Conservation (phyloP, 495 filamentous ascomycete species). For the Sporormia fimetaria region DNA sequence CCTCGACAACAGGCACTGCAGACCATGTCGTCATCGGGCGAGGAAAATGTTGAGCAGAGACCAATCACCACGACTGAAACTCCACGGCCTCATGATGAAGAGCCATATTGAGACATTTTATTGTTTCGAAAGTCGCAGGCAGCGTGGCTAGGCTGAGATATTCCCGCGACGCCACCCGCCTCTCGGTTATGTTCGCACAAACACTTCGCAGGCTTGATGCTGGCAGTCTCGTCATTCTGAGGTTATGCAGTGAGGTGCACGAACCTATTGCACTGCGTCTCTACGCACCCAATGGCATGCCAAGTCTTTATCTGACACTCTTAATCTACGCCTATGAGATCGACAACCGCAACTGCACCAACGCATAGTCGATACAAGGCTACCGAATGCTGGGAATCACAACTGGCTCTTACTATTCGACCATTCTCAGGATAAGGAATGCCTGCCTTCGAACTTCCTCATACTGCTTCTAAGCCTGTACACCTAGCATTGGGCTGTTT, state of each 20-base stretch:
- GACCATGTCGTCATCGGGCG: slow-evolving; percentile 2
- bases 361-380: slow-evolving; percentile 17
- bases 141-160: too few species aligned
- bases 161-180: too few species aligned
- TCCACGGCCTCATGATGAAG: too few species aligned
- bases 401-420: too few species aligned
- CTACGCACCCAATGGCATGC: slow-evolving; percentile 7
- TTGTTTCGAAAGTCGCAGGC: too few species aligned
- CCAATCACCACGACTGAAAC: too few species aligned
- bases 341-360: slow-evolving; percentile 17
- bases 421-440: too few species aligned
- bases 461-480: neutral
- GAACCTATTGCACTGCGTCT: neutral
- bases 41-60: neutral
- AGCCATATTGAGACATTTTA: too few species aligned
- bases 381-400: too few species aligned
- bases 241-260: neutral
- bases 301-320: slow-evolving; percentile 14
- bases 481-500: too few species aligned
- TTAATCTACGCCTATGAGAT: slow-evolving; percentile 19
- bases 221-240: slow-evolving; percentile 5
- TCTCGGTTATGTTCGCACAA: neutral
- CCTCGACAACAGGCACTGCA: neutral
- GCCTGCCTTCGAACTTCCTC: too few species aligned
- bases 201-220: slow-evolving; percentile 5